Evolutionary conservation across 164 flowering plant genomes (phyloP).

Genomic region (Nelumbo lutea): DNA sequence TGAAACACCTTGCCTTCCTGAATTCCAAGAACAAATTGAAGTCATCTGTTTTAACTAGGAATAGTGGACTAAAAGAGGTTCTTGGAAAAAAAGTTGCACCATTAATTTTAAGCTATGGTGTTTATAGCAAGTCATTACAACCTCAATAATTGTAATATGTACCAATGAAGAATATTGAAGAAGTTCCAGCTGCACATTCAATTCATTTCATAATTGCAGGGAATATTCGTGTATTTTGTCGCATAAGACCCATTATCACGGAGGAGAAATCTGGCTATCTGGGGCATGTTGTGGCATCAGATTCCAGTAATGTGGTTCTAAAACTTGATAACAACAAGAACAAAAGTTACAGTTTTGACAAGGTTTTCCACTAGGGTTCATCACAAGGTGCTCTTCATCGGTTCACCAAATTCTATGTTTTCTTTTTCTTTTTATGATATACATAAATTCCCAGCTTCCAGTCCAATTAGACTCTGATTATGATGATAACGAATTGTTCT

Average conservation of each 20-base stretch:
- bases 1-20: background rate
- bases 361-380: conserved; percentile 49
- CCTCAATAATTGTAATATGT: background rate
- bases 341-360: conserved; percentile 46
- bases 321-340: conserved; percentile 35
- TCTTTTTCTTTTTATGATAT: background rate
- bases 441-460: background rate
- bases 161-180: background rate
- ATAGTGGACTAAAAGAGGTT: background rate
- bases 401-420: background rate
- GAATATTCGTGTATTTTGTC: conserved; percentile 59
- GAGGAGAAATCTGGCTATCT: conserved; percentile 22
- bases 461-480: background rate
- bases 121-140: background rate
- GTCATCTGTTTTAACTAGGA: background rate
- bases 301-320: conserved; percentile 33
- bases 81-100: background rate
- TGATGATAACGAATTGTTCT: background rate
- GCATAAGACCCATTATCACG: conserved; percentile 38
- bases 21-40: background rate
- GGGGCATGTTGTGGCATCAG: conserved; percentile 29
- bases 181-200: background rate
- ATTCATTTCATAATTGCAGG: conserved; percentile 30
- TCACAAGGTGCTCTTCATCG: conserved; percentile 43
- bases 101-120: background rate